Base-by-base conservation (phyloP, 495 filamentous ascomycete genomes). In the Penicillium paxilli region DNA sequence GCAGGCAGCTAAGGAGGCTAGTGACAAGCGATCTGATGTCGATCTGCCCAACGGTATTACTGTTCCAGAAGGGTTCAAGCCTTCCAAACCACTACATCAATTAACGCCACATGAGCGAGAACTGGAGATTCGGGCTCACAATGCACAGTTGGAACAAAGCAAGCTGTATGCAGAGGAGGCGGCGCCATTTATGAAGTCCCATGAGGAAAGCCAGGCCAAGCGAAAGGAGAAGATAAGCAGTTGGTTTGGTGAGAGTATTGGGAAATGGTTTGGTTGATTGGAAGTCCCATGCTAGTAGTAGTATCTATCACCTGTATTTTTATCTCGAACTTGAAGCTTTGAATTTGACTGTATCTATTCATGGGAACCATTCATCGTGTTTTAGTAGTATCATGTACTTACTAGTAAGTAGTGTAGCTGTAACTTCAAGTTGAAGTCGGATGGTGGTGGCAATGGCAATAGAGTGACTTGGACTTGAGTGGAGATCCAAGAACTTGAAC, bases 51-150 rank as follows among this genome's bases (percentile, higher is more conserved):
- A 73, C 25, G 68, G 66, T 21, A 66, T 72, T 57, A 10, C 68
- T 12, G 59, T 73, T 21, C 74, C 68, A 11, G 54, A 52, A 24
- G 70, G 67, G 17, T 66, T 70, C 42, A 70, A 67, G 47, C 76
- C 87, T 33, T 78, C 76, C 47, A 75, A 81, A 59, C 69, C 74
- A 19, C 64, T 89, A 51, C 77, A 85, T 33, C 76, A 82, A 42
- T 72, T 91, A 19, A 76, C 76, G 0, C 83, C 83, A 3, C 75
- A 80, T 46, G 85, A 90, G 55, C 73, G 86, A 19, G 81, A 83
- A 47, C 65, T 90, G 23, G 87, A 91, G 60, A 84, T 87, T 51
- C 72, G 79, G 60, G 80, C 86, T 9, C 73, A 88, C 49, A 71
- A 80, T 55, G 82, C 81, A 19, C 83, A 90, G 51, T 63, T 82